Percentiles rank a stretch among this genome's conserved stretches.
These are phyloP conservation scores for Phytophthora quininea DNA, from an alignment of 352 stramenopile species.

Conservation along the genomic window DNA sequence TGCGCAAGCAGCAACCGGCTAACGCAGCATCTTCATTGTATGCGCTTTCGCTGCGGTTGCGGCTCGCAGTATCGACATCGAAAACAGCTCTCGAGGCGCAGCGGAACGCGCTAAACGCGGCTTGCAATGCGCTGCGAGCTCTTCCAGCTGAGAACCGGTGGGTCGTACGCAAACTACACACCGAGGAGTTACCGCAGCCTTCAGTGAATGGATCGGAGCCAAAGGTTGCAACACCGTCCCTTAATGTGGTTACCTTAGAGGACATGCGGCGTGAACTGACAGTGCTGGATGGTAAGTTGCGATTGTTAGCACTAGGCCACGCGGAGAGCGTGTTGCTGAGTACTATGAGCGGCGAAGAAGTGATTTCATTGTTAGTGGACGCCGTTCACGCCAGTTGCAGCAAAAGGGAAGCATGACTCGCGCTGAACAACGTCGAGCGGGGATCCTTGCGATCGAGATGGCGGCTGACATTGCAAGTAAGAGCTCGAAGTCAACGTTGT, in stretches of 20 bases:
- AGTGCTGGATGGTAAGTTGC: slow-evolving; percentile 70
- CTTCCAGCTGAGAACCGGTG: slow-evolving; percentile 57
- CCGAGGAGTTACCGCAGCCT: slow-evolving; percentile 48
- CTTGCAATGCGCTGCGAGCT: slow-evolving; percentile 48
- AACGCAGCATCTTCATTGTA: slow-evolving; percentile 72
- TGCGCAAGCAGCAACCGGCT: slow-evolving; percentile 60
- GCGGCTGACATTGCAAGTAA: slow-evolving; percentile 50
- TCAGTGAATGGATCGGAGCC: slow-evolving; percentile 15
- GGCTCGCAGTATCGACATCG: slow-evolving; percentile 45
- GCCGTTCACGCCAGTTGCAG: slow-evolving; percentile 32
- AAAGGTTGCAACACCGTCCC: slow-evolving; percentile 15
- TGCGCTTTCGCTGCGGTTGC: slow-evolving; percentile 54
- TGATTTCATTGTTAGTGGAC: slow-evolving; percentile 65
- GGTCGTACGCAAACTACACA: slow-evolving; percentile 76
- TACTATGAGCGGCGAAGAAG: slow-evolving; percentile 62
- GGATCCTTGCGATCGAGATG: slow-evolving; percentile 52
- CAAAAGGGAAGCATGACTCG: slow-evolving; percentile 30
- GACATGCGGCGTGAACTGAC: slow-evolving; percentile 65
- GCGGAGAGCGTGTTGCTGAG: slow-evolving; percentile 62
- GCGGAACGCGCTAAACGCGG: slow-evolving; percentile 65
- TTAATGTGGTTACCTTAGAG: slow-evolving; percentile 69
- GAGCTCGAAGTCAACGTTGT: slow-evolving; percentile 22
- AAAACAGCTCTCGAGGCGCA: slow-evolving; percentile 52
- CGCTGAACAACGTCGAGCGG: slow-evolving; percentile 54
- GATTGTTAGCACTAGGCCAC: slow-evolving; percentile 54